phyloP scores from a whole-genome alignment of 2,329 filamentous ascomycete genomes.

The Alternaria postmessia region DNA sequence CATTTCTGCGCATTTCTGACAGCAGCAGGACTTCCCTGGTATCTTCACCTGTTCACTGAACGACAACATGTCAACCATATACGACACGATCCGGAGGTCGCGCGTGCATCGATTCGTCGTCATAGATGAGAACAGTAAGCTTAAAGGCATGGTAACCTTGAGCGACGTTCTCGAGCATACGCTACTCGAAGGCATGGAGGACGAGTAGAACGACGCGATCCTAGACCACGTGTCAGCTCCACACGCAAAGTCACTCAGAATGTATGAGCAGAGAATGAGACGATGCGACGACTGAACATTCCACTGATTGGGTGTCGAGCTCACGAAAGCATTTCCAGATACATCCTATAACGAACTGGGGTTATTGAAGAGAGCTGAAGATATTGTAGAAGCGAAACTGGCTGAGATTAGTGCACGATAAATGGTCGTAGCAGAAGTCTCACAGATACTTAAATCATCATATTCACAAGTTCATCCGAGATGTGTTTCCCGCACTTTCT shows the following conservation, averaged over 20 bases:
- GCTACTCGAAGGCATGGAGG: conserved; percentile 77
- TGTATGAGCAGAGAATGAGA: conserved; percentile 1
- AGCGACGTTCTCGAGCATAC: conserved; percentile 98
- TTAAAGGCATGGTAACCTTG: conserved; percentile 89
- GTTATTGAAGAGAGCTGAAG: neutral
- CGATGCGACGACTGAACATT: conserved; percentile 12
- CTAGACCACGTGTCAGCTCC: conserved; percentile 9
- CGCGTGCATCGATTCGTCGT: conserved; percentile 92
- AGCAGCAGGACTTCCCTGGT: conserved; percentile 82
- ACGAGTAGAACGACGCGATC: conserved; percentile 30
- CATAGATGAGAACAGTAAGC: conserved; percentile 85
- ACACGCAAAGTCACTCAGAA: conserved; percentile 4
- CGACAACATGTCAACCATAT: conserved; percentile 92
- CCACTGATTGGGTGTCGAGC: neutral
- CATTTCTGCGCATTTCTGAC: conserved; percentile 23
- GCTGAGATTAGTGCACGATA: neutral
- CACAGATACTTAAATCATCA: neutral
- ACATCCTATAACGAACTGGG: neutral
- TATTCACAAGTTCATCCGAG: neutral
- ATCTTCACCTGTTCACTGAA: conserved; percentile 96
- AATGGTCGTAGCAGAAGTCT: neutral
- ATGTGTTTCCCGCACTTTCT: neutral
- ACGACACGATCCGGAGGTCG: conserved; percentile 94
- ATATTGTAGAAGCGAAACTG: neutral
- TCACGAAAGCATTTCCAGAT: neutral